phyloP scores from a whole-genome alignment of 768 basidiomycete genomes.

The Gyrodon lividus region DNA sequence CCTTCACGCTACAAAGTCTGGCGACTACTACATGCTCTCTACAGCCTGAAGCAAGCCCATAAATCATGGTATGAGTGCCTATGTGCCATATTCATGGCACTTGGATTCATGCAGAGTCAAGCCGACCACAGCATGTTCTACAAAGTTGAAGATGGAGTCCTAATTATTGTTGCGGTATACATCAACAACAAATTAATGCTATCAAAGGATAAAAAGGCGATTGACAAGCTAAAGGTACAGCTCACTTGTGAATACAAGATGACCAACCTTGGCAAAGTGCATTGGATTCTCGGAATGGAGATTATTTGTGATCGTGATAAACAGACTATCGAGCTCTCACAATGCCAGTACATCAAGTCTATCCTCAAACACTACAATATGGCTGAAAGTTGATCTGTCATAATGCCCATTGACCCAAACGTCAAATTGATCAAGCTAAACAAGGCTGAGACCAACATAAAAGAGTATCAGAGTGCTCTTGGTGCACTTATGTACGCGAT shows the following conservation, averaged over 20 bases:
- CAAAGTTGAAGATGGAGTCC: no score
- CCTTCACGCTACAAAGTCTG: neutral
- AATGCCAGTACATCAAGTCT: conserved; percentile 5
- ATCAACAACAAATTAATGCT: neutral
- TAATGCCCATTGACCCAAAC: conserved; percentile 9
- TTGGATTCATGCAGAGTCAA: no score
- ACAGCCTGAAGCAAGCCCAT: conserved; percentile 5
- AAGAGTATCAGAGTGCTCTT: no score
- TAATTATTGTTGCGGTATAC: neutral
- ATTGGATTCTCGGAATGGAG: conserved; percentile 32
- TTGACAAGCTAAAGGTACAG: neutral
- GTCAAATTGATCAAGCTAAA: no score
- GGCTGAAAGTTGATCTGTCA: neutral
- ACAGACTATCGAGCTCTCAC: no score
- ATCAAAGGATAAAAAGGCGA: neutral
- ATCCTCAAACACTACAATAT: neutral
- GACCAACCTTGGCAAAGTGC: neutral
- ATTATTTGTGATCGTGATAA: no score
- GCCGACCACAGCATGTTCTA: no score
- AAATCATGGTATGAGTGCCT: conserved; percentile 1
- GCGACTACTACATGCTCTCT: neutral
- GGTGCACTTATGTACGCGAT: no score
- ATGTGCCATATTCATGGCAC: conserved; percentile 10
- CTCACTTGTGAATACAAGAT: neutral
- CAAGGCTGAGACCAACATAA: no score